Percentiles rank a stretch among this genome's conserved stretches.
phyloP scores from a whole-genome alignment of 441 rosid species.

The Adansonia madagascariensis region DNA sequence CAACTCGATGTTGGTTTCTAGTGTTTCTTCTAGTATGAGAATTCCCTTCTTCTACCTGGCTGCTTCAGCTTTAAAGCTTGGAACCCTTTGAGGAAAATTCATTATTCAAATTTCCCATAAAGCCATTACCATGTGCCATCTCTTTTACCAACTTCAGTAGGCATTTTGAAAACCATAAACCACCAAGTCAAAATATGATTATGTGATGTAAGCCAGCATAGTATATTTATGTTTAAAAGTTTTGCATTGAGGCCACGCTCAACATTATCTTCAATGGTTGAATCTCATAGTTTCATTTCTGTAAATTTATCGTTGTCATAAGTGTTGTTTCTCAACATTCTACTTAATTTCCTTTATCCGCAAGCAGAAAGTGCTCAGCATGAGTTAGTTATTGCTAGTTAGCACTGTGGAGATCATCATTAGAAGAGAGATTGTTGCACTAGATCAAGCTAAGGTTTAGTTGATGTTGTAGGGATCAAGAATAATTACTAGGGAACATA shows the following conservation, averaged over 20 bases:
- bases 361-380: not conserved
- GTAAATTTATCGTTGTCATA: too few species aligned
- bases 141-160: not conserved
- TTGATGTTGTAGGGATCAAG: not conserved
- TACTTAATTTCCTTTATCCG: too few species aligned
- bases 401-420: not conserved
- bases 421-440: not conserved
- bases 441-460: not conserved
- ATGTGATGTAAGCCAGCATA: not conserved
- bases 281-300: not conserved
- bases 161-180: not conserved
- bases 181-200: not conserved
- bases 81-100: not conserved
- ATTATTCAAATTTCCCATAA: not conserved
- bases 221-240: not conserved
- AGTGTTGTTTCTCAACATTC: too few species aligned
- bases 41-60: not conserved
- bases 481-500: not conserved
- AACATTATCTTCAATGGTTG: not conserved
- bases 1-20: not conserved
- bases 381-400: not conserved
- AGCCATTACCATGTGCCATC: not conserved
- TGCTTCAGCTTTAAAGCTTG: not conserved
- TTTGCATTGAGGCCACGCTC: too few species aligned
- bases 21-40: not conserved